A percentile compares a stretch with the other conserved stretches of the same genome.
phyloP scores from a whole-genome alignment of 1,139 yeast species.

The Candida glucosophila region DNA sequence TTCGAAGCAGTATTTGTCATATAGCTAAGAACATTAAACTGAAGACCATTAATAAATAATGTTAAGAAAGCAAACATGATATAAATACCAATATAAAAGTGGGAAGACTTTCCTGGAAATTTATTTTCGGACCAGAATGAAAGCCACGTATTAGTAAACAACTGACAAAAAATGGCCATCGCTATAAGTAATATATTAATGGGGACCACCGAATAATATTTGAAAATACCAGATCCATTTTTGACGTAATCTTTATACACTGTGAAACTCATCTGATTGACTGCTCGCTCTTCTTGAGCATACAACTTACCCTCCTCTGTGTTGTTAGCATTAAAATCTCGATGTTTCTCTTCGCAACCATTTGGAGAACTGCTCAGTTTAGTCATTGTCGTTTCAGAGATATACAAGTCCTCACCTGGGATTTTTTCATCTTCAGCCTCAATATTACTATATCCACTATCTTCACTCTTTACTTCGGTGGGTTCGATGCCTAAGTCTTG shows the following conservation, averaged over 20 bases:
- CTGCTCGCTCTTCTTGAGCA: conserved; percentile 27
- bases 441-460: not conserved
- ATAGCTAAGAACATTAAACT: conserved; percentile 41
- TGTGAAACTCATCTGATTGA: conserved; percentile 24
- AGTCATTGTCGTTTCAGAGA: conserved; percentile 8
- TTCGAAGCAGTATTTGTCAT: conserved; percentile 43
- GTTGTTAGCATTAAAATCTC: conserved; percentile 12
- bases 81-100: conserved; percentile 67
- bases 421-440: not conserved
- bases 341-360: conserved; percentile 16
- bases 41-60: conserved; percentile 25
- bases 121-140: conserved; percentile 70
- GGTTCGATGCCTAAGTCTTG: too few relatives aligned
- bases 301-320: conserved; percentile 24
- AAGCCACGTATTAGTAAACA: conserved; percentile 75
- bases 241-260: conserved; percentile 39
- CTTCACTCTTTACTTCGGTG: conserved; percentile 1
- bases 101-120: conserved; percentile 37
- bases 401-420: not conserved
- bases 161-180: conserved; percentile 45
- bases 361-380: too few relatives aligned
- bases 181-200: conserved; percentile 15
- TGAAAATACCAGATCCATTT: conserved; percentile 48
- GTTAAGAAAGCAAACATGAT: conserved; percentile 44
- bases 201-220: conserved; percentile 10